phyloP scores from a whole-genome alignment of 768 basidiomycete genomes.

The Mycena filopes region DNA sequence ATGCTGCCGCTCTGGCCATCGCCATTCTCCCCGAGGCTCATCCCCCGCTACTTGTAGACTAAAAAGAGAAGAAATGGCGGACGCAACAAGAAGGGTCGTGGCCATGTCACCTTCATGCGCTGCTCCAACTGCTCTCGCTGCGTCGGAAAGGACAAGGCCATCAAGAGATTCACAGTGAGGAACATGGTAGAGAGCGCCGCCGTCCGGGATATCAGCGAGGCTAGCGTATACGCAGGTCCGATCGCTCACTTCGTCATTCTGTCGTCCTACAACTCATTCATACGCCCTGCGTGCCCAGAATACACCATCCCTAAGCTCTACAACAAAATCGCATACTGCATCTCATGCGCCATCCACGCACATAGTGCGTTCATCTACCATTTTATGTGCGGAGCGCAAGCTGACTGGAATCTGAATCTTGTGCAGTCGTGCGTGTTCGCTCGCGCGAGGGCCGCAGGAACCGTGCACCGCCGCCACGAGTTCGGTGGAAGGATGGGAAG shows the following conservation, averaged over 20 bases:
- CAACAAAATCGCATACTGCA: constrained; percentile 98
- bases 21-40: not conserved
- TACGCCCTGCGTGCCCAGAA: constrained; percentile 58
- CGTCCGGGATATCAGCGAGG: constrained; percentile 96
- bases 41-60: constrained; percentile 66
- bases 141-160: constrained; percentile 99
- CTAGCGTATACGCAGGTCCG: constrained; percentile 90
- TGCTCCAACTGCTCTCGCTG: constrained; percentile 99
- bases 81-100: constrained; percentile 99
- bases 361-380: constrained; percentile 71
- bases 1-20: no score
- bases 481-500: constrained; percentile 96
- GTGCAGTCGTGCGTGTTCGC: constrained; percentile 97
- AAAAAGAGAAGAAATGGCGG: constrained; percentile 99
- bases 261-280: not conserved
- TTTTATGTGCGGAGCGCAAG: not conserved
- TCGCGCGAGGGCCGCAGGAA: constrained; percentile 96
- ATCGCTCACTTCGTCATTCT: constrained; percentile 24
- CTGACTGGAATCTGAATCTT: not conserved
- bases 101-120: constrained; percentile 93
- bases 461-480: constrained; percentile 95
- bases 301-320: constrained; percentile 97
- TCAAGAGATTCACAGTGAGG: constrained; percentile 99
- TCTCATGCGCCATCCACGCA: constrained; percentile 99
- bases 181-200: constrained; percentile 99